Conservation (phyloP, 2,329 filamentous ascomycete genomes). For the Zasmidium citrigriseum region DNA sequence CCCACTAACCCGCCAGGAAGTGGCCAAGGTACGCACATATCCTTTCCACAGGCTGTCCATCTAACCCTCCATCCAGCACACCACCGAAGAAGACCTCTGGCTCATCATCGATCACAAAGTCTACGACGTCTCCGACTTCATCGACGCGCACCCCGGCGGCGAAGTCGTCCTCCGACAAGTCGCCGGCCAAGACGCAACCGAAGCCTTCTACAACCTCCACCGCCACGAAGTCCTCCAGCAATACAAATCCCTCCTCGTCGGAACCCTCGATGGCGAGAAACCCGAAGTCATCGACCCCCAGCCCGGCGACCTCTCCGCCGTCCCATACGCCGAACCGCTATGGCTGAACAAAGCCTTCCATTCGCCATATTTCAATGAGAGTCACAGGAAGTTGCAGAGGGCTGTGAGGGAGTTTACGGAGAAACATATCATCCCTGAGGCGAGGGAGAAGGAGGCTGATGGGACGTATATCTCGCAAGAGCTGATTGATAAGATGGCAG, state of each 20-base stretch:
- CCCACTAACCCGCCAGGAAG: conserved; percentile 31
- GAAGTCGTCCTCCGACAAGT: conserved; percentile 77
- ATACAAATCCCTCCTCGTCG: conserved; percentile 73
- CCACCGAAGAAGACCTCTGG: conserved; percentile 74
- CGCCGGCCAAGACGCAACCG: conserved; percentile 78
- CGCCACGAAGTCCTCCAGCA: conserved; percentile 84
- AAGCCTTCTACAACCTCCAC: conserved; percentile 89
- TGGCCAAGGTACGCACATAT: conserved; percentile 24
- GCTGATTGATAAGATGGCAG: conserved; percentile 77
- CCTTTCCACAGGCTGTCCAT: neutral
- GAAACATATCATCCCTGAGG: conserved; percentile 69
- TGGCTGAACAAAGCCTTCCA: conserved; percentile 79
- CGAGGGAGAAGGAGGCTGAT: conserved; percentile 71
- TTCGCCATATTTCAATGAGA: conserved; percentile 78
- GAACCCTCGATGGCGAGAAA: conserved; percentile 72
- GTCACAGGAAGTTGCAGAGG: conserved; percentile 67
- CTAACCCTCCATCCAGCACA: conserved; percentile 54
- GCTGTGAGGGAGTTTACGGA: conserved; percentile 75
- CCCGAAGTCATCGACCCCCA: conserved; percentile 70
- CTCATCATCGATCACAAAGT: conserved; percentile 84
- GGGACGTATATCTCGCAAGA: conserved; percentile 69
- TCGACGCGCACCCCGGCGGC: conserved; percentile 83
- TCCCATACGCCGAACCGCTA: conserved; percentile 82
- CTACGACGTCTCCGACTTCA: conserved; percentile 83
- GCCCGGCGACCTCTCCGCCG: conserved; percentile 70